A percentile compares a stretch with the other conserved stretches of the same genome.
These are phyloP conservation scores for Pythium phragmitis DNA, from an alignment of 352 stramenopile genomes.

Conservation along the genomic window DNA sequence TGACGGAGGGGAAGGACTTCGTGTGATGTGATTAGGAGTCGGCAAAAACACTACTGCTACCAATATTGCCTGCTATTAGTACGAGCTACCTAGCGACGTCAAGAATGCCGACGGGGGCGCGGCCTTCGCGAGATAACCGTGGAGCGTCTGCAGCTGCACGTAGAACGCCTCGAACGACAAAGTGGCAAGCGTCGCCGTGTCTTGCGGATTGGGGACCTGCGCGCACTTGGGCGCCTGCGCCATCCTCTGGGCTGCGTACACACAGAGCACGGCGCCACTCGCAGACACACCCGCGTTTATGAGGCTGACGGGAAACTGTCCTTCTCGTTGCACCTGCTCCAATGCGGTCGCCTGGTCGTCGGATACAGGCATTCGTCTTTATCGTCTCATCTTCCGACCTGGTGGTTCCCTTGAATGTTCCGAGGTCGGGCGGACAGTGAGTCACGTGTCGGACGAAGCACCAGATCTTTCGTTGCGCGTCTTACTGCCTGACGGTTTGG, in stretches of 20 bases:
- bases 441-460: too few relatives aligned
- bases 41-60: too few relatives aligned
- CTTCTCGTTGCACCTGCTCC: constrained; percentile 27
- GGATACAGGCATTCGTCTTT: too few relatives aligned
- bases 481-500: too few relatives aligned
- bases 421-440: too few relatives aligned
- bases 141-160: constrained; percentile 52
- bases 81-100: neutral
- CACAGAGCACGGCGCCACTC: constrained; percentile 32
- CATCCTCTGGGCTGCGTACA: constrained; percentile 30
- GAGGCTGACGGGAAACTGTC: constrained; percentile 36
- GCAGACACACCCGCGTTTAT: constrained; percentile 37
- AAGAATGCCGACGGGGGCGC: constrained; percentile 18
- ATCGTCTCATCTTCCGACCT: too few relatives aligned
- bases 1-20: too few relatives aligned
- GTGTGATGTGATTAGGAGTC: too few relatives aligned
- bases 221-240: constrained; percentile 38
- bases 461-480: too few relatives aligned
- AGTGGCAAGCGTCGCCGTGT: constrained; percentile 16
- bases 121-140: constrained; percentile 40
- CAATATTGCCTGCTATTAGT: neutral
- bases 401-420: too few relatives aligned
- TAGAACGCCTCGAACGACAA: constrained; percentile 49
- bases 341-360: constrained; percentile 40
- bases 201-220: constrained; percentile 4